Percentiles rank a stretch among this genome's conserved stretches.
Conservation (phyloP, 805 yeast genomes). For the Metschnikowia anglica region DNA sequence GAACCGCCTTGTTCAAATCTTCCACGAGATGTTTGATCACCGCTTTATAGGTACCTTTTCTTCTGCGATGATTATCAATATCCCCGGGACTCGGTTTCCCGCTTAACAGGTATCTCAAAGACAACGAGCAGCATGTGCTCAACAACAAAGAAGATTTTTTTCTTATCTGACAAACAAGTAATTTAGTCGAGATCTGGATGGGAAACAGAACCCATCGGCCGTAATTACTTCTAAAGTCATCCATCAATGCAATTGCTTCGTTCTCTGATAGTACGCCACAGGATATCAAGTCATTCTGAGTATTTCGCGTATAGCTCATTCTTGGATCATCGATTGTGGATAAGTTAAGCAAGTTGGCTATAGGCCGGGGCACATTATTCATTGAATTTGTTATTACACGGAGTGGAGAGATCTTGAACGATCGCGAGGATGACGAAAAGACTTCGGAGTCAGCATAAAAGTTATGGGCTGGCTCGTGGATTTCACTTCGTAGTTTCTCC, state of each 20-base stretch:
- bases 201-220: slow-evolving; percentile 82
- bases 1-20: slow-evolving; percentile 48
- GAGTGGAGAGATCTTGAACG: slow-evolving; percentile 47
- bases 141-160: slow-evolving; percentile 59
- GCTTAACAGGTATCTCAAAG: slow-evolving; percentile 50
- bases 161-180: slow-evolving; percentile 49
- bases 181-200: slow-evolving; percentile 45
- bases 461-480: not conserved
- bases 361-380: slow-evolving; percentile 34
- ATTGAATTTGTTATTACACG: slow-evolving; percentile 37
- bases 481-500: slow-evolving; percentile 3
- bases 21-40: slow-evolving; percentile 47
- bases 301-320: slow-evolving; percentile 12
- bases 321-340: slow-evolving; percentile 10
- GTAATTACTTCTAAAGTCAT: slow-evolving; percentile 61
- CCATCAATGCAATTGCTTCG: slow-evolving; percentile 51
- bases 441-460: slow-evolving; percentile 1
- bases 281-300: slow-evolving; percentile 48
- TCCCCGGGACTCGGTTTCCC: slow-evolving; percentile 27
- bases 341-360: slow-evolving; percentile 29
- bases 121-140: slow-evolving; percentile 62
- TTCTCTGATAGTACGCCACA: slow-evolving; percentile 47
- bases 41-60: slow-evolving; percentile 34
- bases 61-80: slow-evolving; percentile 22
- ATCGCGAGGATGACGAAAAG: slow-evolving; percentile 28